A percentile compares a stretch with the other conserved stretches of the same genome.
These are phyloP conservation scores for Trifolium pratense DNA, from an alignment of 306 rosid genomes.

Conservation along the genomic window DNA sequence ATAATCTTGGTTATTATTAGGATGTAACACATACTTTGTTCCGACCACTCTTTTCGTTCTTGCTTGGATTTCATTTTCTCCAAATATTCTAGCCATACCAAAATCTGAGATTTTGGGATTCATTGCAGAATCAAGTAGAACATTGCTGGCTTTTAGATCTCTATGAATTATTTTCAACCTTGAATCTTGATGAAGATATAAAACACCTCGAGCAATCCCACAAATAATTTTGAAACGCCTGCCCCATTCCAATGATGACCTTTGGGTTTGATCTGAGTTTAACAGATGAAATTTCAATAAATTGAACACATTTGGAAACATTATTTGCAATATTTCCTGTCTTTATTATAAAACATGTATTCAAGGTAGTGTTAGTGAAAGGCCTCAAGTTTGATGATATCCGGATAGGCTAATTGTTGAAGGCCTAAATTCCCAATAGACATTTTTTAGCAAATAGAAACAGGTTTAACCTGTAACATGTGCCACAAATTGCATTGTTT, in stretches of 20 bases:
- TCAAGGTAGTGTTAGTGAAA: no score
- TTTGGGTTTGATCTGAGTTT: conserved; percentile 20
- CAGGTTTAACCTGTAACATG: no score
- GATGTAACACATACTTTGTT: conserved; percentile 47
- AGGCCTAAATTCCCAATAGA: no score
- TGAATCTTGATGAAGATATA: conserved; percentile 57
- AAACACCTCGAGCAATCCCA: conserved; percentile 48
- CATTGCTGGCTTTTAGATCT: conserved; percentile 53
- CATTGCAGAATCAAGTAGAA: conserved; percentile 45
- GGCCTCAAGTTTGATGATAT: no score
- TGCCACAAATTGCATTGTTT: no score
- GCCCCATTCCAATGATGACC: conserved; percentile 37
- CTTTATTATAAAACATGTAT: no score
- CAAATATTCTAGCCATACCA: conserved; percentile 53
- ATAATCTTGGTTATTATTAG: neutral
- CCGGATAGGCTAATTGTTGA: no score
- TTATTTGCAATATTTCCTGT: neutral
- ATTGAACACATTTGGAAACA: neutral
- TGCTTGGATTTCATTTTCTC: conserved; percentile 41
- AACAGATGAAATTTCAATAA: neutral
- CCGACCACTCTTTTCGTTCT: conserved; percentile 51
- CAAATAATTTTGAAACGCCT: conserved; percentile 40
- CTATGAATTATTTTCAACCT: conserved; percentile 52
- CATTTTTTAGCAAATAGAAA: no score
- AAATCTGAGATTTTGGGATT: conserved; percentile 55